Conservation (phyloP, 768 basidiomycete species). For the Phlegmacium glaucopus region DNA sequence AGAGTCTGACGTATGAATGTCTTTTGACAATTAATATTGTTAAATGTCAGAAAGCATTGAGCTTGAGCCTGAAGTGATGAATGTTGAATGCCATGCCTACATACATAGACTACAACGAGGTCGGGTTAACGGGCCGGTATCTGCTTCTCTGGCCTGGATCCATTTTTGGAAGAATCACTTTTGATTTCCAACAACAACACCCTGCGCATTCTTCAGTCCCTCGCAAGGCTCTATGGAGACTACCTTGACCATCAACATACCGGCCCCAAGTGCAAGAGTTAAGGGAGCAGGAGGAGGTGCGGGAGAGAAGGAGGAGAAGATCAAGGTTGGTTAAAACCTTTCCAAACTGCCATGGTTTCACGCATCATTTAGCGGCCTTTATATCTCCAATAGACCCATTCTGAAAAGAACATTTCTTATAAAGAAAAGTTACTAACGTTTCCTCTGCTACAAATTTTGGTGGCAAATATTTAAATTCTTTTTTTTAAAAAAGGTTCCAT, state of each 20-base stretch:
- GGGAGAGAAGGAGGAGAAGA: constrained; percentile 3
- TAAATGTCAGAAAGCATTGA: no score
- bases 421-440: constrained; percentile 27
- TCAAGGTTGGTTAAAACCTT: not conserved
- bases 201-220: constrained; percentile 4
- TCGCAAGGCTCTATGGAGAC: constrained; percentile 27
- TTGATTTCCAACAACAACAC: no score
- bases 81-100: no score
- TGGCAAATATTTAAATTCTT: not conserved
- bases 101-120: no score
- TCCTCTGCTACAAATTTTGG: not conserved
- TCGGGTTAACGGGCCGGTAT: no score
- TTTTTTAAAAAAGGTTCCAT: constrained; percentile 43
- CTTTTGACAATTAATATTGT: no score
- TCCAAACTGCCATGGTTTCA: not conserved
- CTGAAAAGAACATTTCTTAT: constrained; percentile 18
- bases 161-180: no score
- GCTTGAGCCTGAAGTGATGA: no score
- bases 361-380: no score
- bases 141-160: no score
- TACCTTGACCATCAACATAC: constrained; percentile 25
- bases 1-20: no score
- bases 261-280: constrained; percentile 12
- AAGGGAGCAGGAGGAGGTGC: constrained; percentile 1
- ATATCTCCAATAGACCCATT: constrained; percentile 8